These are phyloP conservation scores for Brasenia schreberi DNA, from an alignment of 164 flowering plant species.

Conservation along the genomic window DNA sequence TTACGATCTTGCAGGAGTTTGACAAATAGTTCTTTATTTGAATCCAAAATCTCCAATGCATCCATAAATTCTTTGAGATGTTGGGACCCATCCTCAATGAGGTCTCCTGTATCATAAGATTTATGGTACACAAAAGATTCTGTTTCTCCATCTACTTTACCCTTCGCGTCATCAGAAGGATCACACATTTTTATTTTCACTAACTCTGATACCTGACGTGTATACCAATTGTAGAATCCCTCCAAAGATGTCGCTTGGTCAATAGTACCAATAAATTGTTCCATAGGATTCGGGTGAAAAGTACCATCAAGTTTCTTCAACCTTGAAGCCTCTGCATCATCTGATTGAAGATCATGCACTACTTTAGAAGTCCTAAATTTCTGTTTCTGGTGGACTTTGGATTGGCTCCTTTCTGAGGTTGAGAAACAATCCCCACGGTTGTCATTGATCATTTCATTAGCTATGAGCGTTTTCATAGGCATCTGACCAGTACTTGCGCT, in stretches of 20 bases:
- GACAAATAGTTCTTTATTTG: constrained; percentile 38
- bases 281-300: not conserved
- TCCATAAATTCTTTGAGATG: constrained; percentile 42
- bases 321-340: not conserved
- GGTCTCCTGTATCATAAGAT: constrained; percentile 23
- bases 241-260: not conserved
- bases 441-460: not conserved
- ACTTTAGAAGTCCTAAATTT: not conserved
- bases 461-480: not conserved
- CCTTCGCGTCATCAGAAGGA: constrained; percentile 28
- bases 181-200: not conserved
- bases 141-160: constrained; percentile 27
- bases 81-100: constrained; percentile 17
- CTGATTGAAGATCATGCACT: not conserved
- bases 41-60: constrained; percentile 43
- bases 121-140: constrained; percentile 43
- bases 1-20: constrained; percentile 46
- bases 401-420: not conserved
- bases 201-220: not conserved
- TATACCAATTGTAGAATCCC: not conserved
- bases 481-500: not conserved
- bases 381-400: not conserved
- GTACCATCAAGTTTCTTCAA: not conserved
- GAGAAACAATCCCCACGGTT: not conserved
- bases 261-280: not conserved